Percentiles rank a stretch among this genome's conserved stretches.
phyloP scores from a whole-genome alignment of 2,329 filamentous ascomycete genomes.

The Fusarium tricinctum region DNA sequence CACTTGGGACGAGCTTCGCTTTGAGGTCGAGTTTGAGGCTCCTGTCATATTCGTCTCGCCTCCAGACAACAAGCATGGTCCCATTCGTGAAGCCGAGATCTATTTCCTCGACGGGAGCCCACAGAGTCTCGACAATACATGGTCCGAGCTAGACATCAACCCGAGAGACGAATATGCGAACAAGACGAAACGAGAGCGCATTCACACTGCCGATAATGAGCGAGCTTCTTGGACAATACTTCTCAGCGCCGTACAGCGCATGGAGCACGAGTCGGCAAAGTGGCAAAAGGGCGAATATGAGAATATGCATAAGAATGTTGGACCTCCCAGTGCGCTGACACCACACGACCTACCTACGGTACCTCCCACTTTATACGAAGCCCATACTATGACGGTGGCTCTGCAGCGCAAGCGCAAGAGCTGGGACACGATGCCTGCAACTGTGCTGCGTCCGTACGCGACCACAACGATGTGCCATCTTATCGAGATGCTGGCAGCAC shows the following conservation, averaged over 20 bases:
- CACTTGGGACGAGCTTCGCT: slow-evolving; percentile 60
- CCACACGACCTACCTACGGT: slow-evolving; percentile 38
- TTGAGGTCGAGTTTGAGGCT: slow-evolving; percentile 64
- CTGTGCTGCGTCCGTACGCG: slow-evolving; percentile 64
- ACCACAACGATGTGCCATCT: slow-evolving; percentile 69
- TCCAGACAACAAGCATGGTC: slow-evolving; percentile 58
- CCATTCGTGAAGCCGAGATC: slow-evolving; percentile 51
- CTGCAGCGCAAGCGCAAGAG: slow-evolving; percentile 62
- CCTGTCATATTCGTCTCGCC: slow-evolving; percentile 66
- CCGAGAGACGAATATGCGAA: slow-evolving; percentile 47
- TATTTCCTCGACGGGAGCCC: slow-evolving; percentile 57
- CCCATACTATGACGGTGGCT: slow-evolving; percentile 61
- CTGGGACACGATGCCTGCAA: slow-evolving; percentile 67
- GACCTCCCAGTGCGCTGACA: slow-evolving; percentile 40
- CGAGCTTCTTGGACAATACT: slow-evolving; percentile 68
- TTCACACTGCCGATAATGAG: slow-evolving; percentile 70
- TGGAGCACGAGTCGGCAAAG: slow-evolving; percentile 62
- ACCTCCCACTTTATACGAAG: slow-evolving; percentile 46
- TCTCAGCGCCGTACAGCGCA: slow-evolving; percentile 63
- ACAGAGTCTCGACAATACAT: slow-evolving; percentile 55
- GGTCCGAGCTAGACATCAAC: slow-evolving; percentile 53
- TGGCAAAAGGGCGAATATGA: slow-evolving; percentile 60
- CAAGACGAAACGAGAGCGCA: slow-evolving; percentile 51
- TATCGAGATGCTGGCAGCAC: slow-evolving; percentile 66
- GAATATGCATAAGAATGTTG: slow-evolving; percentile 40